Evolutionary conservation across 1,284 basidiomycete genomes (phyloP).

Genomic region (Farysia itapuensis): DNA sequence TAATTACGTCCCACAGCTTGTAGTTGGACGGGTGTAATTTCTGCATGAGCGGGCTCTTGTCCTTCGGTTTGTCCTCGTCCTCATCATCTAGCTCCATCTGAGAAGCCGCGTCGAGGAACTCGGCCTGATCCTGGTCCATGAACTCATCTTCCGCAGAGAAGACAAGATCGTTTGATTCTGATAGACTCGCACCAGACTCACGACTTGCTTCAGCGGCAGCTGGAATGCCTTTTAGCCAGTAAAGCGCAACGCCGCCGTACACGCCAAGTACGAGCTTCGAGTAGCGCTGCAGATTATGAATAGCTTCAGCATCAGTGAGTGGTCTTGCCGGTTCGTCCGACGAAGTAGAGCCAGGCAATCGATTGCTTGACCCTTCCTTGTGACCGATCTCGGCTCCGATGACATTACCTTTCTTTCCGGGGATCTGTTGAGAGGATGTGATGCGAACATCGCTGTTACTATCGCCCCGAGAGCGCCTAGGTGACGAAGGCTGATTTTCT

Average conservation of each 20-base stretch:
- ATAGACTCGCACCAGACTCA: neutral
- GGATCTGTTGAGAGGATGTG: conserved; percentile 33
- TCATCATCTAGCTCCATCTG: conserved; percentile 43
- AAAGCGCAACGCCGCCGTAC: conserved; percentile 47
- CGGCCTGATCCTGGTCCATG: conserved; percentile 28
- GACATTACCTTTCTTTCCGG: conserved; percentile 37
- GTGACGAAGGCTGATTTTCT: neutral
- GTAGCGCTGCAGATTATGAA: conserved; percentile 43
- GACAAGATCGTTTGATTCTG: conserved; percentile 6
- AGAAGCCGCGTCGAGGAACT: conserved; percentile 38
- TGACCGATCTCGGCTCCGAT: conserved; percentile 51
- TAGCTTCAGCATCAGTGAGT: conserved; percentile 34
- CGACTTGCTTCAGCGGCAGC: neutral
- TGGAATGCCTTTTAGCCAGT: conserved; percentile 46
- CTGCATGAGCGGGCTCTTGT: neutral
- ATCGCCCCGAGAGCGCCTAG: neutral
- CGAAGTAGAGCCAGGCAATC: conserved; percentile 10
- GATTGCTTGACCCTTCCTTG: conserved; percentile 5
- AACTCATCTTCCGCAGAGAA: conserved; percentile 44
- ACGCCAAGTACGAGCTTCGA: conserved; percentile 50
- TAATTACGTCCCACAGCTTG: conserved; percentile 43
- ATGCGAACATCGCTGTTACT: conserved; percentile 28
- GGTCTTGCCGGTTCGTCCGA: conserved; percentile 17
- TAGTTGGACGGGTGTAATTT: conserved; percentile 17
- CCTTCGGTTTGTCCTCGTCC: conserved; percentile 3